Evolutionary conservation across 371 early-diverging fungal species (phyloP).

Genomic region (Neoconidiobolus thromboides): DNA sequence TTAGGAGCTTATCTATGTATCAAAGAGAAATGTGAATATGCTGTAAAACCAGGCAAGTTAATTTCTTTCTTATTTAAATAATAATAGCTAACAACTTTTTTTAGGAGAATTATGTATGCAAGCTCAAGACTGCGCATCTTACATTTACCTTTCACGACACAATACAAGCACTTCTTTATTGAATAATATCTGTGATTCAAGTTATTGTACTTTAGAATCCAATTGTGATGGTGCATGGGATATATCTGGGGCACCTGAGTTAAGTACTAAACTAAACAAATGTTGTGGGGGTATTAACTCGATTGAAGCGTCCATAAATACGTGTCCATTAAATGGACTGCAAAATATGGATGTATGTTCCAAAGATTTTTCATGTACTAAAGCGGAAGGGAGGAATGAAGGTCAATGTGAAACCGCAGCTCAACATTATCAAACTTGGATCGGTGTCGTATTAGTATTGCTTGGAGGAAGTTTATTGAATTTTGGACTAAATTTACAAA

Average conservation of each 20-base stretch:
- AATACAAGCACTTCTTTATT: slow-evolving; percentile 8
- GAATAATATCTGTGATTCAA: slow-evolving; percentile 21
- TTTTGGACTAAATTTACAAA: slow-evolving; percentile 74
- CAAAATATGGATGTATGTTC: slow-evolving; percentile 22
- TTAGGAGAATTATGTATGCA: slow-evolving; percentile 26
- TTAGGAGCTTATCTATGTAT: slow-evolving; percentile 21
- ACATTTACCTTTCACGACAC: slow-evolving; percentile 17
- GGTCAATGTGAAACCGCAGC: neutral
- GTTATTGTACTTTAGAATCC: slow-evolving; percentile 32
- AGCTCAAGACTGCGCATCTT: slow-evolving; percentile 33
- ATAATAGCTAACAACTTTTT: slow-evolving; percentile 8
- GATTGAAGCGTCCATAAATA: neutral
- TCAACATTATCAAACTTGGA: slow-evolving; percentile 21
- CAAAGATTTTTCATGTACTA: slow-evolving; percentile 13
- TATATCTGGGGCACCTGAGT: slow-evolving; percentile 15
- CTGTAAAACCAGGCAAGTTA: slow-evolving; percentile 19
- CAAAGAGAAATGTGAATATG: slow-evolving; percentile 14
- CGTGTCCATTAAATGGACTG: slow-evolving; percentile 18
- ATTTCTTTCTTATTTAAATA: slow-evolving; percentile 7
- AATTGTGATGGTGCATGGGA: slow-evolving; percentile 31
- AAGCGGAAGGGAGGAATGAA: neutral
- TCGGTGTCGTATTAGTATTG: slow-evolving; percentile 52
- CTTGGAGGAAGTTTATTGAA: slow-evolving; percentile 53
- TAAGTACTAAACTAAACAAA: slow-evolving; percentile 8
- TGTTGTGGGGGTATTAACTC: slow-evolving; percentile 26